phyloP scores from a whole-genome alignment of 305 asterid species.

The Fraxinus albicans region DNA sequence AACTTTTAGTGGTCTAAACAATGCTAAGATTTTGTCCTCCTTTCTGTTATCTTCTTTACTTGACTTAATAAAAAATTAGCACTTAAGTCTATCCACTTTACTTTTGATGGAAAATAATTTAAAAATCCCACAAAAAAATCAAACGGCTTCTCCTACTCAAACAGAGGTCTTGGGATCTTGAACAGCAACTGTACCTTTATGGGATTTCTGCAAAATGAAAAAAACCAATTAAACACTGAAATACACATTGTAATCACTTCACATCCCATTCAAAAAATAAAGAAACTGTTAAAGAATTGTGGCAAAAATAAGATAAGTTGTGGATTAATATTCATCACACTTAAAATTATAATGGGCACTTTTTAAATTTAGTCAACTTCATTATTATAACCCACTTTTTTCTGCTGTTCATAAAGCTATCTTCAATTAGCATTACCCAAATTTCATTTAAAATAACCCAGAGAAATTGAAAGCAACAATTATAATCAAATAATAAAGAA shows the following conservation, averaged over 20 bases:
- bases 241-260: not conserved
- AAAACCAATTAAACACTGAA: not conserved
- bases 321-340: conserved; percentile 19
- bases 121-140: not conserved
- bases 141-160: not conserved
- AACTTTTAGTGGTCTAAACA: conserved; percentile 21
- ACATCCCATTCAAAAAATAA: conserved; percentile 7
- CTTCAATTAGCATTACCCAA: conserved; percentile 19
- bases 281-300: conserved; percentile 25
- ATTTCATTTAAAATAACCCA: conserved; percentile 20
- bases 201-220: conserved; percentile 42
- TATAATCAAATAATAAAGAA: conserved; percentile 5
- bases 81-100: not conserved
- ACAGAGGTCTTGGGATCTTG: conserved; percentile 8
- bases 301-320: conserved; percentile 21
- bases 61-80: conserved; percentile 5
- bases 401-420: conserved; percentile 26
- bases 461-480: conserved; percentile 22
- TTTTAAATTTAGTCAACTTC: conserved; percentile 50
- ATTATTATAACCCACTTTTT: conserved; percentile 41
- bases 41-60: not conserved
- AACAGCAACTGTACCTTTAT: conserved; percentile 27
- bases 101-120: not conserved
- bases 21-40: conserved; percentile 29
- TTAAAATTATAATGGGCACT: conserved; percentile 34